Percentiles rank a stretch among this genome's conserved stretches.
Conservation (phyloP, 768 basidiomycete genomes). For the Serendipita vermifera region DNA sequence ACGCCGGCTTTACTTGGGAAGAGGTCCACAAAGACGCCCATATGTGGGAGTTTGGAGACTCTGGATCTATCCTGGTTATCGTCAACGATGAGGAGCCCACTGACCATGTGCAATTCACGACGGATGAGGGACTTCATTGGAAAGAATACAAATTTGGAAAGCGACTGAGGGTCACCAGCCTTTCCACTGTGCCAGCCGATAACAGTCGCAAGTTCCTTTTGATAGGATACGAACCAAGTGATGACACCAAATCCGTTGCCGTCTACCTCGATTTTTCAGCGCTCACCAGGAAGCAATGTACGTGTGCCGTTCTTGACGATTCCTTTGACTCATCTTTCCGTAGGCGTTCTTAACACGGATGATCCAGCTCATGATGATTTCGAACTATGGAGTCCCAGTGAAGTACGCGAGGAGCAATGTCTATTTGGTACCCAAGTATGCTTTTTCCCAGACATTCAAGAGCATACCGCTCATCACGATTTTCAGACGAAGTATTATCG, state of each 20-base stretch:
- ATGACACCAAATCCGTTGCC: slow-evolving; percentile 38
- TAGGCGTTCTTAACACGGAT: slow-evolving; percentile 56
- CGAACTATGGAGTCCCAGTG: slow-evolving; percentile 92
- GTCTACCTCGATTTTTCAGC: slow-evolving; percentile 83
- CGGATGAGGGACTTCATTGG: slow-evolving; percentile 82
- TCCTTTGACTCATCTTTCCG: slow-evolving; percentile 11
- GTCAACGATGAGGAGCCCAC: slow-evolving; percentile 92
- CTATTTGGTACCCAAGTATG: slow-evolving; percentile 81
- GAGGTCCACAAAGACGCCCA: slow-evolving; percentile 98
- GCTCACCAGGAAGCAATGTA: slow-evolving; percentile 64
- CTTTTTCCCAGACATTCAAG: not conserved
- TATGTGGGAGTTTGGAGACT: slow-evolving; percentile 96
- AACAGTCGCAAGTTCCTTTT: slow-evolving; percentile 86
- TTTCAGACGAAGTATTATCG: slow-evolving; percentile 81
- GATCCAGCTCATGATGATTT: slow-evolving; percentile 83
- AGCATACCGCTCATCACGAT: not conserved
- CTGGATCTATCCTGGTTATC: slow-evolving; percentile 84
- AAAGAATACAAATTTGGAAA: slow-evolving; percentile 66
- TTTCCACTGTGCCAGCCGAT: slow-evolving; percentile 82
- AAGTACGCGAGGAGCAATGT: slow-evolving; percentile 75
- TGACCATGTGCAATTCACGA: slow-evolving; percentile 78
- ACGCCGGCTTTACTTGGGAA: slow-evolving; percentile 96
- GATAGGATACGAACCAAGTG: slow-evolving; percentile 46
- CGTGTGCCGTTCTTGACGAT: slow-evolving; percentile 21
- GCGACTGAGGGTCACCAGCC: slow-evolving; percentile 55